phyloP scores from a whole-genome alignment of 257 asterid species.

The Fraxinus anomala region DNA sequence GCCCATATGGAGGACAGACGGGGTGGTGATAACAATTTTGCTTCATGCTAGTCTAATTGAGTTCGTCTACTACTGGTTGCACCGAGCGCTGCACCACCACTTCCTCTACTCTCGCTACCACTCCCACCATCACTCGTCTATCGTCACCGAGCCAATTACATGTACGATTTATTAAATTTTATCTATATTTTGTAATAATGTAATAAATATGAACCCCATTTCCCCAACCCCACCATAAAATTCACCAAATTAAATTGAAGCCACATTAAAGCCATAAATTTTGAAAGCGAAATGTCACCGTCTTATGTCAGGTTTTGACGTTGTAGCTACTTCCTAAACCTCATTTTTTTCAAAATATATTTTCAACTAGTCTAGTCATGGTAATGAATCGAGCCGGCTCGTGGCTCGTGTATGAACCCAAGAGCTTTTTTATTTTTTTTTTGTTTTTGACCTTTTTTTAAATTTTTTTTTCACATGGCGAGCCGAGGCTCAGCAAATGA shows the following conservation, averaged over 20 bases:
- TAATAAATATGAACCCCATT: too few species aligned
- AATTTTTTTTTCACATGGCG: too few species aligned
- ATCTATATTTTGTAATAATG: background rate
- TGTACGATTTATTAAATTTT: slow-evolving; percentile 20
- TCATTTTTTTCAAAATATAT: too few species aligned
- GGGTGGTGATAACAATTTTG: slow-evolving; percentile 20
- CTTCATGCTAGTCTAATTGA: slow-evolving; percentile 36
- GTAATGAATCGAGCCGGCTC: too few species aligned
- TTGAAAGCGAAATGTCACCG: background rate
- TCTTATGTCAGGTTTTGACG: background rate
- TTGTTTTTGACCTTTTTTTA: too few species aligned
- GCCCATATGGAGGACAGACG: slow-evolving; percentile 38
- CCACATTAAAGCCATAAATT: background rate
- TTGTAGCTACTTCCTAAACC: too few species aligned
- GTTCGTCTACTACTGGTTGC: slow-evolving; percentile 45
- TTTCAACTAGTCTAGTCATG: too few species aligned
- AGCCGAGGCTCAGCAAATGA: too few species aligned
- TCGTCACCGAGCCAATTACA: slow-evolving; percentile 43
- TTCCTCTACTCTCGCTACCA: slow-evolving; percentile 46
- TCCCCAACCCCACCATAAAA: background rate
- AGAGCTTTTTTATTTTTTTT: too few species aligned
- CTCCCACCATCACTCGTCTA: slow-evolving; percentile 46
- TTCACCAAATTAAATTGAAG: background rate
- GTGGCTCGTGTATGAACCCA: too few species aligned
- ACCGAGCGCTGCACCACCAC: slow-evolving; percentile 46